Evolutionary conservation across 75 land plant species (phyloP).

Genomic region (Pinus tabuliformis): DNA sequence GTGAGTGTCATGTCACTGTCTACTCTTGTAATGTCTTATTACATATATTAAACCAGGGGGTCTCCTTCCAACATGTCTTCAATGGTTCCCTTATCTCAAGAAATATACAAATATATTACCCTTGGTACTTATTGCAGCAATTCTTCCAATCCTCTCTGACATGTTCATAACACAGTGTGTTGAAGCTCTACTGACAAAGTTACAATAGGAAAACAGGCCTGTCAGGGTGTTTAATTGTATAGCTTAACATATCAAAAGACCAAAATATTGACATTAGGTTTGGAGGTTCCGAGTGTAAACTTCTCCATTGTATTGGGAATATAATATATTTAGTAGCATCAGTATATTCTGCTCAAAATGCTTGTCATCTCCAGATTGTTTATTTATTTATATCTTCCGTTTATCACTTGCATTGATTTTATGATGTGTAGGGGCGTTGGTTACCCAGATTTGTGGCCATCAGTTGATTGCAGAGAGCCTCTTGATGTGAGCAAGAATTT

Average conservation of each 20-base stretch:
- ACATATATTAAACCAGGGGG: neutral
- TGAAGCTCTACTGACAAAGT: neutral
- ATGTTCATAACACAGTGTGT: neutral
- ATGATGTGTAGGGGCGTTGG: constrained; percentile 73
- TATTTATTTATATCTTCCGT: neutral
- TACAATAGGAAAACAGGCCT: neutral
- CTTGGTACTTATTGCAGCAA: neutral
- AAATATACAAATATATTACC: neutral
- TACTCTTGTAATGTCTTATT: neutral
- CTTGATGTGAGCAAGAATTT: constrained; percentile 86
- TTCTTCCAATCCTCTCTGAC: neutral
- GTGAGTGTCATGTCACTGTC: neutral
- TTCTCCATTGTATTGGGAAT: neutral
- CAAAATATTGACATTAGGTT: neutral
- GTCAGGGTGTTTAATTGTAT: neutral
- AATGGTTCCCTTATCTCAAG: neutral
- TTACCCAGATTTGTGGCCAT: constrained; percentile 94
- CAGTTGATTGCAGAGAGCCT: constrained; percentile 71
- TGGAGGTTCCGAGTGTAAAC: neutral
- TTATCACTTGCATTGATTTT: neutral
- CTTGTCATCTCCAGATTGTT: neutral
- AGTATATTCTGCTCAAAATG: neutral
- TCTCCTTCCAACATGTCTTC: neutral
- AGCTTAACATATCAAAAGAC: neutral
- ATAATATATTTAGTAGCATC: neutral